These are phyloP conservation scores for Mortierella sp. DNA, from an alignment of 371 early-diverging fungal genomes.

Conservation along the genomic window DNA sequence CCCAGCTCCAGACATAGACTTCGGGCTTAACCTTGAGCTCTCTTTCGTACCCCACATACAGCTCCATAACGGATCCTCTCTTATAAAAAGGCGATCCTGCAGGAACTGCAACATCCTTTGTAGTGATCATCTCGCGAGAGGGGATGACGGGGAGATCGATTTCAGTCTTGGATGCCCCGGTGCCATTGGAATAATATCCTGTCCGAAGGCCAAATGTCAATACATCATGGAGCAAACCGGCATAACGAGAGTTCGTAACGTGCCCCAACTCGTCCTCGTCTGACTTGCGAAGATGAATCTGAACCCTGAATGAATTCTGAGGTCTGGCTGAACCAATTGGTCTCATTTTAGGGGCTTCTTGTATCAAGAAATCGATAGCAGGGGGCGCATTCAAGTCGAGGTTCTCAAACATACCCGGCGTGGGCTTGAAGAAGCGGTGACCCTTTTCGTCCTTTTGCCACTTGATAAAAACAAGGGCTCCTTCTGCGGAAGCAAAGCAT, in stretches of 20 bases:
- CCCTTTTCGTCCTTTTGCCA: slow-evolving; percentile 48
- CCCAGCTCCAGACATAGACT: slow-evolving; percentile 50
- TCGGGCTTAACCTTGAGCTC: slow-evolving; percentile 46
- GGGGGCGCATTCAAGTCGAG: slow-evolving; percentile 20
- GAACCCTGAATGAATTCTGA: slow-evolving; percentile 35
- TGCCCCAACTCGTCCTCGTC: slow-evolving; percentile 52
- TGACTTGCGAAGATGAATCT: slow-evolving; percentile 46
- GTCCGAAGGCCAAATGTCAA: slow-evolving; percentile 40
- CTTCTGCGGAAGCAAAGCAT: slow-evolving; percentile 42
- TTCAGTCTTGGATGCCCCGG: slow-evolving; percentile 22
- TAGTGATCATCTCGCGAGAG: slow-evolving; percentile 1
- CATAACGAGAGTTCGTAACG: slow-evolving; percentile 51
- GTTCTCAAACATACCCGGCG: slow-evolving; percentile 33
- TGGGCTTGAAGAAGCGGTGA: slow-evolving; percentile 41
- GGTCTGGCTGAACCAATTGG: slow-evolving; percentile 20
- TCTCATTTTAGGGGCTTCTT: slow-evolving; percentile 20
- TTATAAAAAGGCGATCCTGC: slow-evolving; percentile 39
- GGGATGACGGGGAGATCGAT: slow-evolving; percentile 27
- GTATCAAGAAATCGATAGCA: slow-evolving; percentile 15
- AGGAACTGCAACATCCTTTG: slow-evolving; percentile 21
- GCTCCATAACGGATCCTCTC: slow-evolving; percentile 22
- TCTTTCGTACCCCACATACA: slow-evolving; percentile 49
- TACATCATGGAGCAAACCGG: slow-evolving; percentile 38
- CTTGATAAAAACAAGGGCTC: slow-evolving; percentile 38
- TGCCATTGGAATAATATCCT: slow-evolving; percentile 46